Evolutionary conservation across 768 basidiomycete species (phyloP).

Genomic region (Naganishia kalamii): DNA sequence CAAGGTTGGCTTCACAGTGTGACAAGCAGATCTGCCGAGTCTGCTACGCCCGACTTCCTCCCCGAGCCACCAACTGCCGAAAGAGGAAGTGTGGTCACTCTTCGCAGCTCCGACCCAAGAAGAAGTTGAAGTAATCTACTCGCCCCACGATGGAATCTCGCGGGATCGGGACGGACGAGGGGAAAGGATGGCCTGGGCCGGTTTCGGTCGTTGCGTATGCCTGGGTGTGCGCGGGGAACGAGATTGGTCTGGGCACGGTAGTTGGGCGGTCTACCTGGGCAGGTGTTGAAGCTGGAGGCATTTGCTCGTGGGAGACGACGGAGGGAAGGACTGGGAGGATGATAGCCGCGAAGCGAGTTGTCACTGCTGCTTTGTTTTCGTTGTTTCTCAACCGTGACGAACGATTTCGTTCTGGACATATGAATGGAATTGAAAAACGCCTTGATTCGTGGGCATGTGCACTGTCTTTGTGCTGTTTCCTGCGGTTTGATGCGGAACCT

Average conservation of each 20-base stretch:
- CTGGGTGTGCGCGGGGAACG: background rate
- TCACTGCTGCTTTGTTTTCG: background rate
- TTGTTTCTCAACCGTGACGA: slow-evolving; percentile 13
- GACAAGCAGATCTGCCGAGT: slow-evolving; percentile 99
- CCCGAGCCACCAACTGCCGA: slow-evolving; percentile 96
- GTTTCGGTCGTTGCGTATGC: no score
- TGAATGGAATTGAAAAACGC: slow-evolving; percentile 19
- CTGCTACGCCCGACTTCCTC: slow-evolving; percentile 98
- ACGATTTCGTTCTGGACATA: slow-evolving; percentile 12
- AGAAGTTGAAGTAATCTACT: slow-evolving; percentile 80
- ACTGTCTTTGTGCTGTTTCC: no score
- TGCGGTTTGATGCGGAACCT: no score
- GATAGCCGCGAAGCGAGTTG: background rate
- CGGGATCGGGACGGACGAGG: background rate
- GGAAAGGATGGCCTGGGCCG: background rate
- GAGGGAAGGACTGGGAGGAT: background rate
- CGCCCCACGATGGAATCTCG: background rate
- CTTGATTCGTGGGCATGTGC: no score
- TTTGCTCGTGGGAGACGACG: background rate
- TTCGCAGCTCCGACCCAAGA: slow-evolving; percentile 59
- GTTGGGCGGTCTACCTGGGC: slow-evolving; percentile 15
- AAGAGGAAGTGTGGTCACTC: slow-evolving; percentile 49
- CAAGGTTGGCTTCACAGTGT: slow-evolving; percentile 49
- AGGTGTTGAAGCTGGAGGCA: background rate
- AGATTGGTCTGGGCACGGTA: background rate